Evolutionary conservation across 2,329 filamentous ascomycete genomes (phyloP).

Genomic region (Aulographum hederae): DNA sequence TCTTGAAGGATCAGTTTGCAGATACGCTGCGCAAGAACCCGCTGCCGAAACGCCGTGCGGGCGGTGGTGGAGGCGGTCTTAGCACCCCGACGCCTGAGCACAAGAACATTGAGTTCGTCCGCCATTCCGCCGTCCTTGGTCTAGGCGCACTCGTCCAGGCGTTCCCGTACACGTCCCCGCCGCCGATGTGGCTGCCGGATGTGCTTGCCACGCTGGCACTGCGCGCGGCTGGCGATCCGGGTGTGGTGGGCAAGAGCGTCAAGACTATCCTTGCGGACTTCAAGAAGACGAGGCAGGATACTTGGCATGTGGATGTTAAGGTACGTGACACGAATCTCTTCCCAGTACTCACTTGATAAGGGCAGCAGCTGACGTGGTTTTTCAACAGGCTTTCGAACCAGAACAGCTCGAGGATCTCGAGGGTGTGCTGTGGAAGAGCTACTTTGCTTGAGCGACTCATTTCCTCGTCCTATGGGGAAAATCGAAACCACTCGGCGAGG

Average conservation of each 20-base stretch:
- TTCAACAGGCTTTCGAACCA: constrained; percentile 52
- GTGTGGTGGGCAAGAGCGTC: constrained; percentile 86
- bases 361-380: too few species aligned
- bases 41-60: constrained; percentile 49
- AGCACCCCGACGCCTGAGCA: constrained; percentile 54
- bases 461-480: too few species aligned
- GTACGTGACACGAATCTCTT: constrained; percentile 32
- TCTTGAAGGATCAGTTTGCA: constrained; percentile 65
- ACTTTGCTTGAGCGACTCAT: constrained; percentile 89
- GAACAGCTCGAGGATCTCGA: constrained; percentile 92
- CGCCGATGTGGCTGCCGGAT: constrained; percentile 85
- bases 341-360: constrained; percentile 7
- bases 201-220: constrained; percentile 72
- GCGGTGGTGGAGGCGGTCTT: too few species aligned
- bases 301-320: constrained; percentile 96
- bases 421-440: constrained; percentile 98
- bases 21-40: constrained; percentile 64
- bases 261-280: constrained; percentile 91
- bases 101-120: constrained; percentile 59
- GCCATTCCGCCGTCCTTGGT: constrained; percentile 83
- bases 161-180: constrained; percentile 88
- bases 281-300: constrained; percentile 98
- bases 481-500: too few species aligned
- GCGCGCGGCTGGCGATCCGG: constrained; percentile 71
- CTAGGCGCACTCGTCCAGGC: constrained; percentile 83